Percentiles rank a stretch among this genome's conserved stretches.
Evolutionary conservation across 805 yeast genomes (phyloP).

Genomic region (Wickerhamiella australiensis): DNA sequence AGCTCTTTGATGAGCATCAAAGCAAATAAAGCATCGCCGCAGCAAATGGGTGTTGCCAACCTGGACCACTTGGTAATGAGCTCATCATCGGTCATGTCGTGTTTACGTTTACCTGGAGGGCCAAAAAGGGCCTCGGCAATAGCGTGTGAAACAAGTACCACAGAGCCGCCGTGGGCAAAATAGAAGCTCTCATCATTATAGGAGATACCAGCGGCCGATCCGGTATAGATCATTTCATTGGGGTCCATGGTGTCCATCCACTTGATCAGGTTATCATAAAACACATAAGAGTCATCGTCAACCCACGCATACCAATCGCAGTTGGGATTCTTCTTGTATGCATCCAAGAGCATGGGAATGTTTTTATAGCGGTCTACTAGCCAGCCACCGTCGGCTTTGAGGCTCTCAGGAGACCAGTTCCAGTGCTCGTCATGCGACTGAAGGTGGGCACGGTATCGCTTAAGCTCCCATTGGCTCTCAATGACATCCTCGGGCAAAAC

Average conservation of each 20-base stretch:
- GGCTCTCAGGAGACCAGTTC: conserved; percentile 17
- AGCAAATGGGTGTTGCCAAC: conserved; percentile 23
- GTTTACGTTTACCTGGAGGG: conserved; percentile 18
- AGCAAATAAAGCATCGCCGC: conserved; percentile 31
- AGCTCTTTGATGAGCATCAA: conserved; percentile 23
- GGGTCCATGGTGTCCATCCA: conserved; percentile 24
- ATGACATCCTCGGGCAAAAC: conserved; percentile 20
- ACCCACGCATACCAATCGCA: conserved; percentile 30
- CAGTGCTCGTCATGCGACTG: conserved; percentile 16
- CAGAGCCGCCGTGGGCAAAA: conserved; percentile 34
- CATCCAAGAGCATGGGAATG: conserved; percentile 31
- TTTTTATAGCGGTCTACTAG: conserved; percentile 30
- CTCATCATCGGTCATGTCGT: conserved; percentile 1
- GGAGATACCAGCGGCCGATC: conserved; percentile 17
- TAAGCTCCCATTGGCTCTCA: conserved; percentile 19
- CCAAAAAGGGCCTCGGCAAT: conserved; percentile 26
- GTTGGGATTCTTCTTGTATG: conserved; percentile 25
- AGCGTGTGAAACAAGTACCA: conserved; percentile 27
- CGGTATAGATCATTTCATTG: conserved; percentile 25
- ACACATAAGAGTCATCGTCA: conserved; percentile 30
- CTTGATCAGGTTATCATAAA: conserved; percentile 24
- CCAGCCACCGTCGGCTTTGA: conserved; percentile 24
- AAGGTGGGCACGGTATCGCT: conserved; percentile 17
- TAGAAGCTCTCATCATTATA: conserved; percentile 9
- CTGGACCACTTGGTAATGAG: conserved; percentile 19